A percentile compares a stretch with the other conserved stretches of the same genome.
Conservation (phyloP, 2,329 filamentous ascomycete genomes). For the Pseudocercospora eumusae region DNA sequence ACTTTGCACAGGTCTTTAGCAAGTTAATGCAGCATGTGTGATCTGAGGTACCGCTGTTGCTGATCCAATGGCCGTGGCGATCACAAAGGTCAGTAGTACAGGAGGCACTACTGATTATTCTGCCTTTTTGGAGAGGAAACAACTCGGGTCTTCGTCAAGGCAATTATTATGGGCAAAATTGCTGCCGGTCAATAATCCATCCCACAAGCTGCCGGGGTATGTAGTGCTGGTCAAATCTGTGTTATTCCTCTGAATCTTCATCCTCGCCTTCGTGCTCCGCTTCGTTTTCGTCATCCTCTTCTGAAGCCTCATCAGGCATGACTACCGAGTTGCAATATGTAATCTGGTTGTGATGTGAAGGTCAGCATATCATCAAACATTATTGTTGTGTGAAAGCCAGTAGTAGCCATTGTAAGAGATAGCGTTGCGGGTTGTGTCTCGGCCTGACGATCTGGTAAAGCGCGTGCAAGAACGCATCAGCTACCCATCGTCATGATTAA, state of each 20-base stretch:
- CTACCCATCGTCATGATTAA: constrained; percentile 7
- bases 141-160: background rate
- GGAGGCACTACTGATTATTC: too few species aligned
- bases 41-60: background rate
- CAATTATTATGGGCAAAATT: background rate
- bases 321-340: constrained; percentile 54
- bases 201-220: background rate
- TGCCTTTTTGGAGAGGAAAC: background rate
- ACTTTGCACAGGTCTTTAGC: background rate
- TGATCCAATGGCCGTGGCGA: background rate
- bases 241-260: constrained; percentile 12
- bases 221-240: background rate
- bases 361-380: constrained; percentile 1
- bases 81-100: background rate
- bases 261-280: constrained; percentile 31
- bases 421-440: background rate
- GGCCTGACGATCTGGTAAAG: background rate
- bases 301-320: constrained; percentile 49
- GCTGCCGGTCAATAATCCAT: background rate
- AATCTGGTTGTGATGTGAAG: constrained; percentile 42
- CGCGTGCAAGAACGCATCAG: background rate
- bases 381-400: background rate
- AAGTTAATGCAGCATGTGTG: background rate
- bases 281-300: constrained; percentile 35
- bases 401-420: too few species aligned